Evolutionary conservation across 257 asterid species (phyloP), one percentile per base, ranked within the genome.

Genomic region (Solanum sitiens): DNA sequence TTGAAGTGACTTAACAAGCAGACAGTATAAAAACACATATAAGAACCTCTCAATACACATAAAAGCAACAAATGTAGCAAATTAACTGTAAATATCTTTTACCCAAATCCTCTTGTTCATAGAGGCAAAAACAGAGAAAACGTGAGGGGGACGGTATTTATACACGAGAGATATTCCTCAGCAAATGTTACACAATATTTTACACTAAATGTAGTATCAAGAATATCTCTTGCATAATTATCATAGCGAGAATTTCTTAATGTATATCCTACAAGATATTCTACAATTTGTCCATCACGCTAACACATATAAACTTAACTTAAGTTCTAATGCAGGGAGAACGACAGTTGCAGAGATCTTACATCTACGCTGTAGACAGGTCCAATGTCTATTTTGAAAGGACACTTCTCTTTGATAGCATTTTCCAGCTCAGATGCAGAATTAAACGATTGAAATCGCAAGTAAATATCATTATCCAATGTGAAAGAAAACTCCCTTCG

Each of bases 401-500:
- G 98, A 89, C 95, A 94, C 86, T 94, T 95, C 88, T 95, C 98
- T 93, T 92, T 94, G 12, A 94, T 94, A 72, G 95, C 90, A 44
- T 88, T 94, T 91, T 94, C 95, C 87, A 96, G 90, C 85, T 95
- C 98, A 27, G 90, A 82, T 42, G 50, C 91, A 65, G 86, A 90
- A 87, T 90, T 93, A 90, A 94, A 96, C 21, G 99, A 96, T 91
- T 94, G 98, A 89, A 90, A 96, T 84, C 98, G 94, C 90, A 94
- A 11, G 87, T 95, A 96, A 83, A 94, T 93, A 33, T 96, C 98
- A 90, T 94, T 94, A 27, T 94, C 98, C 90, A 94, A 89, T 8
- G 99, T 94, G 92, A 95, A 96, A 67, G 99, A 96, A 87, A 96
- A 93, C 88, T 95, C 99, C 88, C 99, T 94, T 39, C 98, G 90